Evolutionary conservation across 208 protist genomes (phyloP), one percentile per base, ranked within the genome.

Genomic region (Porcisia hertigi): DNA sequence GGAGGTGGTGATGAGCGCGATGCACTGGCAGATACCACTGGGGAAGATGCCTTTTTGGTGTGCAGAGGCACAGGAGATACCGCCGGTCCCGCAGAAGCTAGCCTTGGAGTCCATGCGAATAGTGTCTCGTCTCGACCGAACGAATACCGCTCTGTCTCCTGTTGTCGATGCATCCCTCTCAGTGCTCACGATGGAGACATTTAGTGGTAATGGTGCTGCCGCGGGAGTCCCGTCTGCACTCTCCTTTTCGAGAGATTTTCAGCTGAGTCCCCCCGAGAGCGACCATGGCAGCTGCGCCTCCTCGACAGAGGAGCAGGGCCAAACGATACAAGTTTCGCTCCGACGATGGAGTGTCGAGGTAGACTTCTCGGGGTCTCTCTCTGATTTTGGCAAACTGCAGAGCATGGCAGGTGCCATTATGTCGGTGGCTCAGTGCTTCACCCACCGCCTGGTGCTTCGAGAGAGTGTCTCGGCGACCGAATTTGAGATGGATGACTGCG

Each of bases 401-500:
- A 53, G 54, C 72, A 58, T 83, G 65, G 2, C 80, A 4, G 55
- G 52, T 18, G 49, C 63, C 34, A 53, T 79, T 11, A 62, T 43
- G 39, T 69, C 67, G 5, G 66, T 60, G 6, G 16, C 52, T 0
- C 58, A 39, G 41, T 73, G 60, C 60, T 66, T 87, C 74, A 73
- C 53, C 34, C 64, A 55, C 39, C 59, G 71, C 41, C 52, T 82
- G 52, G 79, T 73, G 18, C 18, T 84, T n/a, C 39, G 55, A 36
- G 47, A 71, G 14, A 65, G 71, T 20, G 9, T 54, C 60, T 0
- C 62, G 7, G 58, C 60, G 63, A 36, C 73, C 36, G 39, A 69
- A 14, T 87, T 90, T 54, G 67, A 90, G 59, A 59, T 95, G 18
- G 79, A 86, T 65, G 43, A 82, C 23, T 77, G 73, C 20, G 89